Percentiles rank a stretch among this genome's conserved stretches.
Evolutionary conservation across 106 monocot genomes (phyloP).

Genomic region (Allium cepa): DNA sequence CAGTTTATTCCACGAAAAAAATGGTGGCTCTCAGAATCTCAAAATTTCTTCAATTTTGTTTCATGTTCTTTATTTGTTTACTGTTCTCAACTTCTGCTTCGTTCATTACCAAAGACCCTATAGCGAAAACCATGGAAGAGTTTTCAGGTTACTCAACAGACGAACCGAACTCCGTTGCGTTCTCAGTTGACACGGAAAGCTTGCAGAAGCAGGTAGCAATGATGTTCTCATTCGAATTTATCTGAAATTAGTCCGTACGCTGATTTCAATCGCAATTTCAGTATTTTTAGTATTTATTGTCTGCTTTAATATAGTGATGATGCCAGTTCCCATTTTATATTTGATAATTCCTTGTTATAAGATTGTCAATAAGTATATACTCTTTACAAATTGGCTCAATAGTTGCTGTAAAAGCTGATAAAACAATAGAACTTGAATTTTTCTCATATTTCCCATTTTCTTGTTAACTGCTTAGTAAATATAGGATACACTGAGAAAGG

Average conservation of each 20-base stretch:
- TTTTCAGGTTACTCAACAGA: constrained; percentile 13
- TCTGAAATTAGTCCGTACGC: neutral
- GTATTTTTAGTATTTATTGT: neutral
- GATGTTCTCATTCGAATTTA: neutral
- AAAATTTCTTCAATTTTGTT: neutral
- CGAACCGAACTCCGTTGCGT: neutral
- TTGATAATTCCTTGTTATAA: too few relatives aligned
- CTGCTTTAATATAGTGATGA: neutral
- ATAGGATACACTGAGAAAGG: neutral
- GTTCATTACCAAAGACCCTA: neutral
- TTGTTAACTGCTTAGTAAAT: neutral
- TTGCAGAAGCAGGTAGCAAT: constrained; percentile 18
- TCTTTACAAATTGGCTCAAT: too few relatives aligned
- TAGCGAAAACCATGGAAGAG: constrained; percentile 13
- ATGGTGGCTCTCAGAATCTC: neutral
- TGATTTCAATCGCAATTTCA: neutral
- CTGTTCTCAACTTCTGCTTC: neutral
- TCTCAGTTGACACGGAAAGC: constrained; percentile 12
- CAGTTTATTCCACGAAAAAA: neutral
- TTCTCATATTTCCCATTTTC: too few relatives aligned
- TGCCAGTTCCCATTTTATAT: neutral
- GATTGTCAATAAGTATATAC: too few relatives aligned
- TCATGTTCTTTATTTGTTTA: constrained; percentile 1
- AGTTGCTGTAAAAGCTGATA: too few relatives aligned
- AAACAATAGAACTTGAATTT: too few relatives aligned